Conservation (phyloP, 257 asterid genomes). For the Nicotiana paniculata region DNA sequence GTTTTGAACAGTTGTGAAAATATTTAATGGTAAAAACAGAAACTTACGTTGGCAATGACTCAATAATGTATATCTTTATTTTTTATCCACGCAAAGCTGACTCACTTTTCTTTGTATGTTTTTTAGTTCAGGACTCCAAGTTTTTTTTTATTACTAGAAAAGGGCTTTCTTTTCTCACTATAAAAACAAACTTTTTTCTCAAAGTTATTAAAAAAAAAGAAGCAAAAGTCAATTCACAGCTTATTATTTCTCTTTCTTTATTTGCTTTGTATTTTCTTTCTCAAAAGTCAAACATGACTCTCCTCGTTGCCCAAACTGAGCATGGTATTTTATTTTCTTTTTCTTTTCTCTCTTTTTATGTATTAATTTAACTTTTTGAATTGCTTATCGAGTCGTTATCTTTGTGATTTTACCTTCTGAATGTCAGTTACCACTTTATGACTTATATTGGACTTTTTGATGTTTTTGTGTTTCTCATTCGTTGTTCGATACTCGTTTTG, state of each 20-base stretch:
- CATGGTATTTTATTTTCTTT: neutral
- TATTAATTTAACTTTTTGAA: neutral
- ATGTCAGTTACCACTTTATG: neutral
- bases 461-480: too few relatives aligned
- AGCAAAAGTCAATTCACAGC: neutral
- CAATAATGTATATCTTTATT: neutral
- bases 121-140: neutral
- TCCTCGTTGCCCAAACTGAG: constrained; percentile 6
- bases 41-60: neutral
- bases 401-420: neutral
- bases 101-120: neutral
- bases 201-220: neutral
- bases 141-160: neutral
- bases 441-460: too few relatives aligned
- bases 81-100: neutral
- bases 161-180: neutral
- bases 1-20: too few relatives aligned
- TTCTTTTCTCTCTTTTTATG: neutral
- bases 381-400: neutral
- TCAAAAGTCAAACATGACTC: constrained; percentile 3
- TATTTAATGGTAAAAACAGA: neutral
- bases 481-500: too few relatives aligned
- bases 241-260: neutral
- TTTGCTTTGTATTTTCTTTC: neutral
- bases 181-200: neutral